Evolutionary conservation across 495 filamentous ascomycete species (phyloP), one percentile per base, ranked within the genome.

Genomic region (Cenococcum geophilum): DNA sequence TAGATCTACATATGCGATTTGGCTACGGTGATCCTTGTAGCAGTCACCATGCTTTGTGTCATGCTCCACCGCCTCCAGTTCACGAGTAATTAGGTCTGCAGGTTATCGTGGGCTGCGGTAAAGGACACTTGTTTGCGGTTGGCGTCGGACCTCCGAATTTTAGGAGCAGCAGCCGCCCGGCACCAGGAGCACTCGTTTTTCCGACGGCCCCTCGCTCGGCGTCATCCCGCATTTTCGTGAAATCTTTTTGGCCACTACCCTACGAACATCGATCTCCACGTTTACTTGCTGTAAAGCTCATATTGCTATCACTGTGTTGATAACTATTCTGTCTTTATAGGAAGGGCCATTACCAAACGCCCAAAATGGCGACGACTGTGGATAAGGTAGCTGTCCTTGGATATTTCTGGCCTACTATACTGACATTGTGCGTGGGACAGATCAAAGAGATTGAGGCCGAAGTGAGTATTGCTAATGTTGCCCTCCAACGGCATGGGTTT

Each of bases 391-490:
- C 57, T 52, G 8, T 45, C 20, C 37, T 34, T 35, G 32, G 36
- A 22, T 23, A 54, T 21, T 52, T 25, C 48, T 45, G 50, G 27
- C 53, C 49, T 60, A n/a, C 22, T 27, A 34, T 52, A 51, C 62
- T 66, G 56, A 67, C 61, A 62, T 60, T 67, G 62, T 35, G 36
- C 56, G 59, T 42, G n/a, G 11, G 63, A 75, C 75, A 97, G 90
- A 98, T 98, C 80, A 98, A 96, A 75, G 89, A 91, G 71, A 86
- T 97, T 74, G 93, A 98, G 88, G 78, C 87, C 78, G 93, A 97
- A 75, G 84, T 86, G 78, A 77, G 87, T 83, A 79, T 52, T 25
- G 48, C 63, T 34, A 36, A 59, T 14, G 0, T 12, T 14, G 27
- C n/a, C 5, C 52, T 48, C 11, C 32, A 50, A 48, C 1, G 57